Evolutionary conservation across 2,329 filamentous ascomycete species (phyloP).

Genomic region (Ilyonectria sp.): DNA sequence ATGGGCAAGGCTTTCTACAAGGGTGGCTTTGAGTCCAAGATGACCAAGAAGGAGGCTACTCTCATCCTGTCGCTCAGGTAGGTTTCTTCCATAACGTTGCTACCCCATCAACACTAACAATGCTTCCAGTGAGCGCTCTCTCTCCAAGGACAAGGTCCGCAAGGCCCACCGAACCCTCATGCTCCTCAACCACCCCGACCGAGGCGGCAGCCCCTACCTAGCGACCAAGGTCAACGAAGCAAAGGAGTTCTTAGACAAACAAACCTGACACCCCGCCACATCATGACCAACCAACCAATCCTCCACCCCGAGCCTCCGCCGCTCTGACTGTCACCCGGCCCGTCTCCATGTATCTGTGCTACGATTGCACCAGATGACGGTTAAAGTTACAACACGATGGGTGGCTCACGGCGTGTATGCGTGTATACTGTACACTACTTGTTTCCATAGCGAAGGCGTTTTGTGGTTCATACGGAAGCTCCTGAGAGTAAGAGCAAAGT

Average conservation of each 20-base stretch:
- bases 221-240: conserved; percentile 99
- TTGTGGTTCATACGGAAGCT: conserved; percentile 48
- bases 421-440: conserved; percentile 57
- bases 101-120: conserved; percentile 22
- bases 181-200: conserved; percentile 98
- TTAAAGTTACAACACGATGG: conserved; percentile 28
- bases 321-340: conserved; percentile 17
- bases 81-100: conserved; percentile 31
- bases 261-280: conserved; percentile 37
- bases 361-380: conserved; percentile 32
- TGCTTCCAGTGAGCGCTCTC: conserved; percentile 79
- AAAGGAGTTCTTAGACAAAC: conserved; percentile 94
- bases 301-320: conserved; percentile 12
- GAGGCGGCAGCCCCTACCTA: conserved; percentile 95
- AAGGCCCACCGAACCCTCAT: conserved; percentile 97
- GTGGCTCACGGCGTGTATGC: conserved; percentile 27
- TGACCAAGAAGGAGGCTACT: conserved; percentile 92
- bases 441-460: conserved; percentile 64
- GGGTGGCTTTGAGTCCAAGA: conserved; percentile 96
- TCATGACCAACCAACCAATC: conserved; percentile 29
- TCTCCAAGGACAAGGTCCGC: conserved; percentile 94
- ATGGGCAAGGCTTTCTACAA: conserved; percentile 97
- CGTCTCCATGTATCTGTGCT: conserved; percentile 6
- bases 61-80: conserved; percentile 94
- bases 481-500: conserved; percentile 31